Base-by-base conservation (phyloP, 2,329 filamentous ascomycete species). In the Rhynchosporium graminicola region DNA sequence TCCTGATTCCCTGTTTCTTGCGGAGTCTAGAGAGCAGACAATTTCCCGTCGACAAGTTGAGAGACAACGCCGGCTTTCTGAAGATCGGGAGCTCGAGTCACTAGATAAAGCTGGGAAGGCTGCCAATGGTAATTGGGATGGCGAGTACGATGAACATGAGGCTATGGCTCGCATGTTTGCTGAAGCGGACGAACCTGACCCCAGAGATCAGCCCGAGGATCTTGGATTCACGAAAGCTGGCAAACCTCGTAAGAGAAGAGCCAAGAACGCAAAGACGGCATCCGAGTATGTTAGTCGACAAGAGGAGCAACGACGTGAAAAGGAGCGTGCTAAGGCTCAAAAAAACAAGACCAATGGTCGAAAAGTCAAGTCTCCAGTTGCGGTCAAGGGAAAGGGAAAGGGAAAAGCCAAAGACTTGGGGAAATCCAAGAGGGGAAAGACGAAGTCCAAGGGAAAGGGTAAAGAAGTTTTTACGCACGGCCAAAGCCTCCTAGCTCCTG, bases 181-280 rank as follows among this genome's bases (percentile, higher is more conserved):
- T 12, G 42, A 69, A n/a, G 60, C 65, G 4, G 51, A 57, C 51
- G 20, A 1, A 20, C 1, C 20, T 20, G 33, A 36, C 3, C n/a
- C 47, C 40, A 47, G 63, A 29, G 28, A 2, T 4, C 36, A 52
- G 4, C 26, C 46, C 20, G 20, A 20, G 3, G 46, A 64, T 12
- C 61, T 62, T 10, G 57, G 47, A 26, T n/a, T 57, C 4, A 64
- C 54, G 26, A 67, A 68, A 52, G 3, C 50, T 29, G 57, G 64
- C 3, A 71, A 70, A 48, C 59, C 60, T 13, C 59, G 67, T 8
- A 67, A 65, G 56, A 65, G 63, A 20, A 57, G 57, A 55, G 61
- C 63, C n/a, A 71, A 67, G 38, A 65, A 42, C 57, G 61, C 64
- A 8, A 69, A 66, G 54, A 66, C 66, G 48, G 63, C 70, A 6